phyloP scores from a whole-genome alignment of 495 filamentous ascomycete genomes.

The Aspergillus asperescens region DNA sequence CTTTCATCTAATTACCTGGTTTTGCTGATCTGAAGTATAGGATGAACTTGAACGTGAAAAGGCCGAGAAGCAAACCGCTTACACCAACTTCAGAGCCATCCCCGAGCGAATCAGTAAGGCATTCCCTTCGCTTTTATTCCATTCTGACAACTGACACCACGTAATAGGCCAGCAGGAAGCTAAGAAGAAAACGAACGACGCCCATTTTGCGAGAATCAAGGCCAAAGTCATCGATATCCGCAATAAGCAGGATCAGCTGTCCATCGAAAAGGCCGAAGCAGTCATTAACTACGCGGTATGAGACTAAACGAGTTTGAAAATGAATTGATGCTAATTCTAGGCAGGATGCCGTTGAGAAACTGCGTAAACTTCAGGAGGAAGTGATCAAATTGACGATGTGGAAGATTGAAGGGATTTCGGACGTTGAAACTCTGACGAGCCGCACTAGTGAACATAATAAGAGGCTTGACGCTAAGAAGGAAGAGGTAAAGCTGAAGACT shows the following conservation, averaged over 20 bases:
- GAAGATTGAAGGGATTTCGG: constrained; percentile 74
- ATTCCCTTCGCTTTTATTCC: not conserved
- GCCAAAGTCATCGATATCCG: constrained; percentile 39
- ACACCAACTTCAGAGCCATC: constrained; percentile 56
- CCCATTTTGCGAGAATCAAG: constrained; percentile 39
- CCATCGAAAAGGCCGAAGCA: constrained; percentile 57
- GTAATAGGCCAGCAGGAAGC: constrained; percentile 49
- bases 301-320: not conserved
- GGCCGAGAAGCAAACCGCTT: constrained; percentile 51
- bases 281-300: constrained; percentile 61
- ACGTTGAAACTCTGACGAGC: constrained; percentile 57
- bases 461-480: constrained; percentile 44
- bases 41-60: constrained; percentile 49
- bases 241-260: constrained; percentile 49
- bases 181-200: constrained; percentile 39
- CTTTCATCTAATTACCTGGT: not conserved
- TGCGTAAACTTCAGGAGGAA: constrained; percentile 56
- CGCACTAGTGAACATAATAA: constrained; percentile 56
- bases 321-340: constrained; percentile 16
- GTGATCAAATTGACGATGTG: constrained; percentile 63
- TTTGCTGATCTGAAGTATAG: constrained; percentile 27
- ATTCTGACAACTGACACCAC: constrained; percentile 13
- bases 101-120: constrained; percentile 65
- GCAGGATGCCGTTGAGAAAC: constrained; percentile 51
- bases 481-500: constrained; percentile 35